phyloP scores from a whole-genome alignment of 371 early-diverging fungal genomes.

The Vairimorpha necatrix region DNA sequence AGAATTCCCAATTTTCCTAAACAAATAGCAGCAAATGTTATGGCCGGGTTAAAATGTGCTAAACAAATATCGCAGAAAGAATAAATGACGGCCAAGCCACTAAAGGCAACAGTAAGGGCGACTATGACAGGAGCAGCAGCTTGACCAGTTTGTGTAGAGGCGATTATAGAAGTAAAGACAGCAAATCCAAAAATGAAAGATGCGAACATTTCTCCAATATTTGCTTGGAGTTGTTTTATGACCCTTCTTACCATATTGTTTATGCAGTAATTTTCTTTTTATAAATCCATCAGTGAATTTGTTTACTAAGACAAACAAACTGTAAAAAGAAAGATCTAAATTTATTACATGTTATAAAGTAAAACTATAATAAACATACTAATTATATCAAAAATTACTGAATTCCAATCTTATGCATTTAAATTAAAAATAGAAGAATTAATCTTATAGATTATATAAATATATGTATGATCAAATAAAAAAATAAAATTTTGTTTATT shows the following conservation, averaged over 20 bases:
- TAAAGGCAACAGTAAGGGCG: slow-evolving; percentile 67
- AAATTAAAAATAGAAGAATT: too few species aligned
- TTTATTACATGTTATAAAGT: too few species aligned
- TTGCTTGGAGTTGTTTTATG: slow-evolving; percentile 22
- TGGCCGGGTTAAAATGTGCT: slow-evolving; percentile 69
- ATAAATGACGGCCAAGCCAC: slow-evolving; percentile 69
- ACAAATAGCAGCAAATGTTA: slow-evolving; percentile 70
- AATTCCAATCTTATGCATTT: too few species aligned
- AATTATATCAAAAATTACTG: too few species aligned
- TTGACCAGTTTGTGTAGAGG: slow-evolving; percentile 13
- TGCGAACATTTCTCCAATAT: slow-evolving; percentile 58
- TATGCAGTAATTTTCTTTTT: neutral
- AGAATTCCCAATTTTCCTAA: slow-evolving; percentile 67
- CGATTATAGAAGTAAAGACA: slow-evolving; percentile 58
- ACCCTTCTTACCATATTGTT: slow-evolving; percentile 8
- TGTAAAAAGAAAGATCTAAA: neutral
- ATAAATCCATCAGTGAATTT: too few species aligned
- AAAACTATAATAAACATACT: too few species aligned
- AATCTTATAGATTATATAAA: too few species aligned
- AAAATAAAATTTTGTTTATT: too few species aligned
- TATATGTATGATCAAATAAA: too few species aligned
- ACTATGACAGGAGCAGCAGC: slow-evolving; percentile 66
- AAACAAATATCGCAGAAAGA: slow-evolving; percentile 71
- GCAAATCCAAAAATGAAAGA: slow-evolving; percentile 62
- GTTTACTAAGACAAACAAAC: neutral